Conservation (phyloP, 169 alveolate genomes). For the Eimeria falciformis region DNA sequence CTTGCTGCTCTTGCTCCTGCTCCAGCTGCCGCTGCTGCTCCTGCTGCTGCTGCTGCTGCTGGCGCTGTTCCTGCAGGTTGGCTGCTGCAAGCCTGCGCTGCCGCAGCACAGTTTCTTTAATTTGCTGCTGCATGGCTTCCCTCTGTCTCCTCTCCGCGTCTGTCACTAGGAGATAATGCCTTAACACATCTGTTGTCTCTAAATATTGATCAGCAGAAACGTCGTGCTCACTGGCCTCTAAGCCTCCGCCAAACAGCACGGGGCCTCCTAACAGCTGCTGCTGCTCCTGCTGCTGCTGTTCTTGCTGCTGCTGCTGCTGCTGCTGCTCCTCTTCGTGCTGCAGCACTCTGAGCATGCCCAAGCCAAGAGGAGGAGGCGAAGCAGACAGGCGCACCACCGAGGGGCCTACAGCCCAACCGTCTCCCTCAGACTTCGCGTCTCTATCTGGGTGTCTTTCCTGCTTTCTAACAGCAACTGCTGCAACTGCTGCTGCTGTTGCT, state of each 20-base stretch:
- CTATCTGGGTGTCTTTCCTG: background rate
- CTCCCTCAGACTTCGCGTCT: background rate
- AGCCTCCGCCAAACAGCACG: slow-evolving; percentile 4
- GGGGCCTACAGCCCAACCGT: background rate
- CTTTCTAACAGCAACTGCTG: background rate
- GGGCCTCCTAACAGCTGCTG: slow-evolving; percentile 31
- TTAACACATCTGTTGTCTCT: background rate
- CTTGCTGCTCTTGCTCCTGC: background rate
- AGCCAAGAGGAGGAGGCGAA: background rate
- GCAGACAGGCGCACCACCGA: slow-evolving; percentile 15
- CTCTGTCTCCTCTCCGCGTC: background rate
- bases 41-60: slow-evolving; percentile 17
- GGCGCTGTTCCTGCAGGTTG: slow-evolving; percentile 8
- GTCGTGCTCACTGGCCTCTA: background rate
- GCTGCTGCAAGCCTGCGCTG: background rate
- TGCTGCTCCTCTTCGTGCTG: slow-evolving; percentile 18
- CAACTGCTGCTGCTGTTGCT: background rate
- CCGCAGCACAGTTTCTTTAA: background rate
- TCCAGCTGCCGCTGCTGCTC: background rate
- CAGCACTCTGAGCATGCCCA: slow-evolving; percentile 14
- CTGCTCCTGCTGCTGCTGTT: slow-evolving; percentile 22
- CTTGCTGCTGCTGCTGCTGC: slow-evolving; percentile 3
- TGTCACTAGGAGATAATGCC: background rate
- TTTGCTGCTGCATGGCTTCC: background rate
- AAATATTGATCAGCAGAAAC: background rate